Conservation (phyloP, 345 rosid species). For the Hibiscus trionum region DNA sequence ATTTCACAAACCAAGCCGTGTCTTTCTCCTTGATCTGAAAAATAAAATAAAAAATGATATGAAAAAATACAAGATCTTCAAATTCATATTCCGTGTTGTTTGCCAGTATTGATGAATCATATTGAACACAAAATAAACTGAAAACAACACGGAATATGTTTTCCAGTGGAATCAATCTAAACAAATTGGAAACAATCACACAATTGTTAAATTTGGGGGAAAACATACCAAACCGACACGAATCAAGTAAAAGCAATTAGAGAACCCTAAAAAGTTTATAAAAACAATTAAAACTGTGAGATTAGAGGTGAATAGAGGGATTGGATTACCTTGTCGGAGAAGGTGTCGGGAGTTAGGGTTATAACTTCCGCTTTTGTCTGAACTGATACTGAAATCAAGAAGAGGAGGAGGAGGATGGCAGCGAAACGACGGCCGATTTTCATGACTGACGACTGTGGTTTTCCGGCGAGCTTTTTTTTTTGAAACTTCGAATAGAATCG, state of each 20-base stretch:
- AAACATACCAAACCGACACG: neutral
- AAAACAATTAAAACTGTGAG: neutral
- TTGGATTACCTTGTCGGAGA: slow-evolving; percentile 74
- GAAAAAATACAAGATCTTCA: neutral
- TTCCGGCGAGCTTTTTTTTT: neutral
- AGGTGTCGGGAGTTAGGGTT: slow-evolving; percentile 77
- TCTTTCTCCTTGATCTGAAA: slow-evolving; percentile 88
- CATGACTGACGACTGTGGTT: slow-evolving; percentile 14
- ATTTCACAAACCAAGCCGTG: slow-evolving; percentile 91
- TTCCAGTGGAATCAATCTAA: neutral
- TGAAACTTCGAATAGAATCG: neutral
- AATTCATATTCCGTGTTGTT: neutral
- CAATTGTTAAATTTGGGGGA: neutral
- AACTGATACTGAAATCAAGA: slow-evolving; percentile 16
- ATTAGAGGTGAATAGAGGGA: neutral
- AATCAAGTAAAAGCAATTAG: neutral
- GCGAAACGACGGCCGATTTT: slow-evolving; percentile 11
- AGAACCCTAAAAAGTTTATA: neutral
- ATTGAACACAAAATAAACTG: too few species aligned
- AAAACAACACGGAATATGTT: neutral
- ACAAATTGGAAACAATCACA: neutral
- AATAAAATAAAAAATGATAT: neutral
- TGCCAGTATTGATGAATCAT: neutral
- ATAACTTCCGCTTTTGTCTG: slow-evolving; percentile 59
- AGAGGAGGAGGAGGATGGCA: slow-evolving; percentile 24